Conservation (phyloP, 176 grass and related monocot genomes). For the Puya raimondii region DNA sequence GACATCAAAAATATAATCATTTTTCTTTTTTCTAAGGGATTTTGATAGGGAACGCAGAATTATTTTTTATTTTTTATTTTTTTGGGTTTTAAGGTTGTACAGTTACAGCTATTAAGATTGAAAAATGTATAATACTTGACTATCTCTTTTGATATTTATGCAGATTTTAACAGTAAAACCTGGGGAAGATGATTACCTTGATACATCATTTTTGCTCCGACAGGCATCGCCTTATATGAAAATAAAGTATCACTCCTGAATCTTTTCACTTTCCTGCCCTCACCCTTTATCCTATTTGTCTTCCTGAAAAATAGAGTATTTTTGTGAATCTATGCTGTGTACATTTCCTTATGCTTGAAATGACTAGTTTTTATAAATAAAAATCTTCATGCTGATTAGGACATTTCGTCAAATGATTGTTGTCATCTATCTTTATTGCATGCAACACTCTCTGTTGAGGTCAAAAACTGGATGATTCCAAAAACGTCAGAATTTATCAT, state of each 20-base stretch:
- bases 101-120: too few relatives aligned
- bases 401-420: too few relatives aligned
- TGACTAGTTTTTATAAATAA: background rate
- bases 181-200: conserved; percentile 72
- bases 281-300: background rate
- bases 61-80: conserved; percentile 1
- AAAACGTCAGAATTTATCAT: too few relatives aligned
- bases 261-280: background rate
- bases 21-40: too few relatives aligned
- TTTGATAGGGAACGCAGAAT: too few relatives aligned
- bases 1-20: too few relatives aligned
- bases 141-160: conserved; percentile 1
- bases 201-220: conserved; percentile 90
- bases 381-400: background rate
- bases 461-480: too few relatives aligned
- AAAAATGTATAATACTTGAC: background rate
- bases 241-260: conserved; percentile 59
- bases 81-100: background rate
- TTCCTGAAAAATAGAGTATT: background rate
- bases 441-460: too few relatives aligned
- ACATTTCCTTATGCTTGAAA: background rate
- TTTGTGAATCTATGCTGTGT: background rate
- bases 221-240: conserved; percentile 99
- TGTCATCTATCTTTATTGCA: too few relatives aligned
- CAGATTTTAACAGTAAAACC: conserved; percentile 90